Percentiles rank a stretch among this genome's conserved stretches.
phyloP scores from a whole-genome alignment of 495 filamentous ascomycete genomes.

The Pseudevernia furfuracea region DNA sequence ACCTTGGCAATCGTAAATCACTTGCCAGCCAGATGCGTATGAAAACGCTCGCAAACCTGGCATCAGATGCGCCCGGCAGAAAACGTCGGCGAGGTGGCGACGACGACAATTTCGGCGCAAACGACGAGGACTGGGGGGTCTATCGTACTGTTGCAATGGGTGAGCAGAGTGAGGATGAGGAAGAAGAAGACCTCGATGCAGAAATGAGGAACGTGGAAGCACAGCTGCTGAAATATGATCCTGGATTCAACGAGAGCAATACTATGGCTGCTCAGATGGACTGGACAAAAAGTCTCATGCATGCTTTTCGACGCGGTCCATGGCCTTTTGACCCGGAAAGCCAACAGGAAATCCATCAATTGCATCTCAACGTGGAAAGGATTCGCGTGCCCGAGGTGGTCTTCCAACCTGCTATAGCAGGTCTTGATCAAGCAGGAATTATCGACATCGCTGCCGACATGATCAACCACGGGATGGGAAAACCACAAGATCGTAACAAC shows the following conservation, averaged over 20 bases:
- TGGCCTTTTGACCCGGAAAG: constrained; percentile 75
- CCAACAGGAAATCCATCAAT: constrained; percentile 72
- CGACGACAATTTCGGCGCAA: constrained; percentile 92
- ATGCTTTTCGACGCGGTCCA: constrained; percentile 81
- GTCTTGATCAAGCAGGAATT: constrained; percentile 88
- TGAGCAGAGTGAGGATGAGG: constrained; percentile 64
- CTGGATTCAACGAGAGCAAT: constrained; percentile 78
- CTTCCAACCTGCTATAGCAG: constrained; percentile 92
- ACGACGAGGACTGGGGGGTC: constrained; percentile 96
- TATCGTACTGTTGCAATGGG: constrained; percentile 86
- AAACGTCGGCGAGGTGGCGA: constrained; percentile 68
- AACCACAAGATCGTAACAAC: constrained; percentile 47
- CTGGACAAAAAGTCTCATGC: constrained; percentile 84
- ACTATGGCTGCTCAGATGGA: constrained; percentile 87
- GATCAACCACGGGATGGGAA: constrained; percentile 64
- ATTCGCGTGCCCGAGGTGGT: constrained; percentile 94
- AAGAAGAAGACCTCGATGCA: constrained; percentile 75
- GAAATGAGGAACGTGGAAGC: constrained; percentile 68
- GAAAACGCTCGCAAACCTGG: constrained; percentile 96
- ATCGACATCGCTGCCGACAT: constrained; percentile 85
- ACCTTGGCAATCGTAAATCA: constrained; percentile 91
- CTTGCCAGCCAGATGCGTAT: constrained; percentile 92
- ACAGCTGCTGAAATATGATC: constrained; percentile 78
- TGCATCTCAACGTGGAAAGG: constrained; percentile 93
- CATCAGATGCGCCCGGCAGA: constrained; percentile 79